Evolutionary conservation across 495 filamentous ascomycete species (phyloP).

Genomic region (Wilcoxina mikolae): DNA sequence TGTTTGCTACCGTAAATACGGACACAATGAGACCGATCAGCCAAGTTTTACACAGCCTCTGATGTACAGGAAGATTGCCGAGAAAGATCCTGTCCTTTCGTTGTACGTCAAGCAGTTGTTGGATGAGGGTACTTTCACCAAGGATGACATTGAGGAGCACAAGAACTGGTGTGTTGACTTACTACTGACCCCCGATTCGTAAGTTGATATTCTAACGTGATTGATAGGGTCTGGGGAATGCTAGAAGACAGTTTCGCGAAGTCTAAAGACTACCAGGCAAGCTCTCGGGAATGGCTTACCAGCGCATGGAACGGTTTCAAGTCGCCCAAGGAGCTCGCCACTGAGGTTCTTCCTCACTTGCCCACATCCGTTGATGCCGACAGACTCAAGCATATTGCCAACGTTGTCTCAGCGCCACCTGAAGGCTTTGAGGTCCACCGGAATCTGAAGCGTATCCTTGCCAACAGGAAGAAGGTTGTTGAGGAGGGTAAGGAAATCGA

Average conservation of each 20-base stretch:
- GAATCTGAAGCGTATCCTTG: conserved; percentile 93
- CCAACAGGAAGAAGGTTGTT: conserved; percentile 79
- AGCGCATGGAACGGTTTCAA: conserved; percentile 99
- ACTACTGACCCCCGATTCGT: conserved; percentile 25
- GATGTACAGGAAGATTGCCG: conserved; percentile 94
- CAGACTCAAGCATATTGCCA: conserved; percentile 61
- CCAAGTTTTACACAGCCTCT: conserved; percentile 98
- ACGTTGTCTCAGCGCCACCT: conserved; percentile 57
- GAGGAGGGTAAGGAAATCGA: conserved; percentile 88
- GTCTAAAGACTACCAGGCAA: conserved; percentile 94
- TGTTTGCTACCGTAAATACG: conserved; percentile 96
- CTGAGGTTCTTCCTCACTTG: conserved; percentile 83
- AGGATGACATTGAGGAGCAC: conserved; percentile 96
- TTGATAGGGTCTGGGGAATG: conserved; percentile 74
- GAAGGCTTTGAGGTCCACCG: conserved; percentile 78
- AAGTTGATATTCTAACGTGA: not conserved
- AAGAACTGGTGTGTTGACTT: conserved; percentile 62
- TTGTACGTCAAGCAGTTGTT: conserved; percentile 81
- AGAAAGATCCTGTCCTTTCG: conserved; percentile 64
- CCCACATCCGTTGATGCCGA: conserved; percentile 62
- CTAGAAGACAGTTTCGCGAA: conserved; percentile 89
- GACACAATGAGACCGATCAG: conserved; percentile 99
- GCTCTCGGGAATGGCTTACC: conserved; percentile 92
- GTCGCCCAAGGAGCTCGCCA: conserved; percentile 91
- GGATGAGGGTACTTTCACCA: conserved; percentile 81